Evolutionary conservation across 768 basidiomycete genomes (phyloP), one percentile per base, ranked within the genome.

Genomic region (Clathrus columnatus): DNA sequence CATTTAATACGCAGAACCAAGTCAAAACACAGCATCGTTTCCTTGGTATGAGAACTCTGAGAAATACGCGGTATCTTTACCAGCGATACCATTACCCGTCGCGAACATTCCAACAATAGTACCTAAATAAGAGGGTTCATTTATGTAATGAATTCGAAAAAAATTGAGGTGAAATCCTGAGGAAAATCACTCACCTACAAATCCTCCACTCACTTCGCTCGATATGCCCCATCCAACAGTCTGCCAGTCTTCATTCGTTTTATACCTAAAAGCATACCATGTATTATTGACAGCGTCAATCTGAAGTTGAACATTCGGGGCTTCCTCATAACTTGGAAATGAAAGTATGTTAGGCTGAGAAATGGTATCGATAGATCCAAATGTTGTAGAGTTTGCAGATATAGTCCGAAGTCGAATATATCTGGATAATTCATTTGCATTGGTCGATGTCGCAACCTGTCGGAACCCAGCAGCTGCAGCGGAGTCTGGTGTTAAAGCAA

Each of bases 71-170:
- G 21, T 43, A 17, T 21, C 46, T 26, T 28, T 28, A 20, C 44
- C 27, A 17, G 58, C 41, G 8, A 8, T 20, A 4, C 60, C 61
- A 27, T 62, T 58, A 11, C 61, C 61, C 7, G 61, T 58, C 7
- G 61, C 61, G 45, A 54, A 62, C 57, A 62, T 58, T 11, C 61
- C 61, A 24, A 62, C 27, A 23, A 62, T 57, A 1, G 61, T 62
- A 28, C 51, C 51, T 52, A n/a, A n/a, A n/a, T n/a, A n/a, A n/a
- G n/a, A n/a, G n/a, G n/a, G n/a, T n/a, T n/a, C n/a, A n/a, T n/a
- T n/a, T n/a, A n/a, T n/a, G n/a, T n/a, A n/a, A n/a, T n/a, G n/a
- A n/a, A n/a, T 29, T 29, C 41, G 50, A 18, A 18, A 26, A 36
- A 43, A 11, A 11, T 45, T 18, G 7, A 21, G 10, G 8, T n/a